Percentiles rank a stretch among this genome's conserved stretches.
phyloP scores from a whole-genome alignment of 2,329 filamentous ascomycete species.

The Phyllosticta paracitricarpa region DNA sequence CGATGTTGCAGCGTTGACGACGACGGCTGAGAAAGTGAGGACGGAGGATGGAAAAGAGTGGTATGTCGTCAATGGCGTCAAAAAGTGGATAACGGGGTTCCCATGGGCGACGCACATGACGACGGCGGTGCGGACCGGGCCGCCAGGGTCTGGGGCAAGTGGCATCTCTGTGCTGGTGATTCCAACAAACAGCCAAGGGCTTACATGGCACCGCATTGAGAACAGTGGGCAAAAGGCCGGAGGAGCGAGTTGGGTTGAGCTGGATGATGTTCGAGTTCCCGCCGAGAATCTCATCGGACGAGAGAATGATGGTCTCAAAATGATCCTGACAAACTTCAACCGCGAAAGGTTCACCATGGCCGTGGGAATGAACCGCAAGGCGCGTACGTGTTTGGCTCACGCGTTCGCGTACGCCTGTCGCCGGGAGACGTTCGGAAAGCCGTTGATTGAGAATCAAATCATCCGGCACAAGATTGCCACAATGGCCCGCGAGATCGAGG shows the following conservation, averaged over 20 bases:
- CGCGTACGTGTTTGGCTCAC: conserved; percentile 45
- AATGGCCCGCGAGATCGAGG: conserved; percentile 50
- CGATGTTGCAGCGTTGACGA: conserved; percentile 54
- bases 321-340: conserved; percentile 47
- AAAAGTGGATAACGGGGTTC: conserved; percentile 59
- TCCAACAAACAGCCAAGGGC: conserved; percentile 39
- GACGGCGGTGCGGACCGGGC: conserved; percentile 51
- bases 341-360: conserved; percentile 50
- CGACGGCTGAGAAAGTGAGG: conserved; percentile 63
- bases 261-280: conserved; percentile 48
- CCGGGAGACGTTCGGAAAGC: conserved; percentile 49
- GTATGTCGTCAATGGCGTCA: conserved; percentile 57
- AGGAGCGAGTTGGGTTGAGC: conserved; percentile 47
- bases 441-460: conserved; percentile 48
- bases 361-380: conserved; percentile 47
- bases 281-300: conserved; percentile 43
- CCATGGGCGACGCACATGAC: conserved; percentile 53
- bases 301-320: conserved; percentile 46
- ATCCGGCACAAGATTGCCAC: conserved; percentile 52
- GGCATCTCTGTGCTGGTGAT: conserved; percentile 52
- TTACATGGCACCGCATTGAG: conserved; percentile 45
- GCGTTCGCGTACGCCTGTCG: conserved; percentile 43
- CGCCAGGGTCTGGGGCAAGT: conserved; percentile 34
- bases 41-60: conserved; percentile 62
- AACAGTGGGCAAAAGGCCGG: conserved; percentile 60